Conservation (phyloP, 2,329 filamentous ascomycete species). For the Diaporthe ampelina region DNA sequence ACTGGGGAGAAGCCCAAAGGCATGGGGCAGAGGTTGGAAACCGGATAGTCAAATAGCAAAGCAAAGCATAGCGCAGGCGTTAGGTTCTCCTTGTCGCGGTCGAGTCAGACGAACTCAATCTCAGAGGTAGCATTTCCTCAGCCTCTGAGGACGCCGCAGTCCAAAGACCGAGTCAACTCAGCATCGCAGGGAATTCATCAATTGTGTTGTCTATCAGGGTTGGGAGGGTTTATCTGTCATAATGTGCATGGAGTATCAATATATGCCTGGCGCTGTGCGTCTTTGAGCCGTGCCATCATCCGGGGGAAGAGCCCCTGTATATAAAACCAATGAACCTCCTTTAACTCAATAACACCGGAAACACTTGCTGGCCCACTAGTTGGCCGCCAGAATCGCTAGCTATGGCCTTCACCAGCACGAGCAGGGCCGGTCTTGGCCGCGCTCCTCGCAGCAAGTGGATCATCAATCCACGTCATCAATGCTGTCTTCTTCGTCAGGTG, state of each 20-base stretch:
- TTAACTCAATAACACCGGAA: neutral
- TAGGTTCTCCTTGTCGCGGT: slow-evolving; percentile 9
- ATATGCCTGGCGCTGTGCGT: slow-evolving; percentile 19
- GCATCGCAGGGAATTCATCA: slow-evolving; percentile 5
- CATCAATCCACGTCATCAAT: neutral
- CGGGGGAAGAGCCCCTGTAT: neutral
- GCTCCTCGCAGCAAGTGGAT: neutral
- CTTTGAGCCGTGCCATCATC: neutral
- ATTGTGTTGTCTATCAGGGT: slow-evolving; percentile 27
- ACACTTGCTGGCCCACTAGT: neutral
- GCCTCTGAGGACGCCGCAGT: neutral
- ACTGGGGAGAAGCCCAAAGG: neutral
- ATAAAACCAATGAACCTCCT: slow-evolving; percentile 6
- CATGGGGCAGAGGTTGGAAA: neutral
- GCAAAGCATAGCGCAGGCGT: slow-evolving; percentile 29
- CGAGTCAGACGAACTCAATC: neutral
- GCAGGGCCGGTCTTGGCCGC: neutral
- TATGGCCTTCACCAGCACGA: neutral
- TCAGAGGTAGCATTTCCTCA: neutral
- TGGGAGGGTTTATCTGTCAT: slow-evolving; percentile 19
- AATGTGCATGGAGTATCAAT: slow-evolving; percentile 20
- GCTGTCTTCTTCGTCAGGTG: neutral
- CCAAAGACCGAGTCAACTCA: neutral
- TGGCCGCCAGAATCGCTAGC: neutral
- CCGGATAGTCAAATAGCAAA: neutral